Evolutionary conservation across 2,329 filamentous ascomycete genomes (phyloP), one percentile per base, ranked within the genome.

Genomic region (Trichophyton mentagrophytes): DNA sequence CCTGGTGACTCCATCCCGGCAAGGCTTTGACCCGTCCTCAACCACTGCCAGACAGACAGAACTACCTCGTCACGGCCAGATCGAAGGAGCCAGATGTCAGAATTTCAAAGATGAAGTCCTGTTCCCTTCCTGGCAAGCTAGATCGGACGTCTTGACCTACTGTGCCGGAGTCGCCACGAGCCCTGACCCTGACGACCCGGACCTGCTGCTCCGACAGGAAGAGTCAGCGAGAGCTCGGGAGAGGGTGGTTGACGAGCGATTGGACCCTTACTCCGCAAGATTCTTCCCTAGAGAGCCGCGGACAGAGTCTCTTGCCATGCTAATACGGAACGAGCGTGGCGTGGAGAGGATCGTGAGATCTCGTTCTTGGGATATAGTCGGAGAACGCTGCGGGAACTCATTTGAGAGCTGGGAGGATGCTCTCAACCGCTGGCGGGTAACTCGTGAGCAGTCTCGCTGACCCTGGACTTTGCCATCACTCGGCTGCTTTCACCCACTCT

Each of bases 221-320:
- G 88, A 95, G 73, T 83, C 84, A 59, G 82, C 85, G 61, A 83
- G 79, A 67, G 84, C 88, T 64, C 80, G 85, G 56, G 86, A 92
- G 68, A 79, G 85, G 59, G 79, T 92, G 0, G 85, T 97, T 3
- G 84, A 97, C 71, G 93, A 97, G 75, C 79, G 93, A 61, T 72
- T 96, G 62, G 93, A 99, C 76, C 93, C 93, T 1, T 99, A 99
- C 71, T 91, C 88, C 8, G 87, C 80, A 5, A 79, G 92, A 25
- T 95, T 89, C 71, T 92, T 92, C 67, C 73, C 73, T 5, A 68
- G 67, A 17, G 90, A 97, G 74, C 80, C 88, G 13, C 80, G 90
- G 65, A 93, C 90, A 0, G 88, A 96, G 74, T 82, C 81, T 57
- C 72, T 99, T 63, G 90, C 90, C 8, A 80, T 57, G 85, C 80